phyloP scores from a whole-genome alignment of 345 rosid genomes.

The Adansonia digitata region DNA sequence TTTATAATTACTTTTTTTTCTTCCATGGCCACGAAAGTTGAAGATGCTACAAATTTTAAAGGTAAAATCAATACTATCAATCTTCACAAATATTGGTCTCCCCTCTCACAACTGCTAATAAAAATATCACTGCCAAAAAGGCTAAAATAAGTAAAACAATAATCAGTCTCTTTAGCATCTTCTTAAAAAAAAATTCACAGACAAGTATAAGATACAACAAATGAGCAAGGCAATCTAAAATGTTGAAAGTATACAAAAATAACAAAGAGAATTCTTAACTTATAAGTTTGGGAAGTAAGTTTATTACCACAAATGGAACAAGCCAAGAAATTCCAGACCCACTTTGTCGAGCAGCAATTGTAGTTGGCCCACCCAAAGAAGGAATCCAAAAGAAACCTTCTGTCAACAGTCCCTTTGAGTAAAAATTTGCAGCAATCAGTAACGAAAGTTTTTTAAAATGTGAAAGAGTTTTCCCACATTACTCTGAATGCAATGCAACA shows the following conservation, averaged over 20 bases:
- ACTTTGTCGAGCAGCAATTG: constrained; percentile 95
- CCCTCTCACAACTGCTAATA: background rate
- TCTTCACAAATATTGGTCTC: background rate
- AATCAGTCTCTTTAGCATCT: background rate
- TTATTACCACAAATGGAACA: constrained; percentile 86
- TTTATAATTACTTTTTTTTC: background rate
- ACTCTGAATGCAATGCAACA: constrained; percentile 5
- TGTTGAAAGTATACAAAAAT: background rate
- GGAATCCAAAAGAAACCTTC: constrained; percentile 99
- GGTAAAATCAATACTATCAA: background rate
- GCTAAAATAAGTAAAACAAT: background rate
- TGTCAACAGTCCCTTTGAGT: constrained; percentile 66
- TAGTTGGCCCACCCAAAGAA: constrained; percentile 90
- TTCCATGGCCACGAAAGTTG: background rate
- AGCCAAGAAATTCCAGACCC: constrained; percentile 98
- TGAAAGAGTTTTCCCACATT: background rate
- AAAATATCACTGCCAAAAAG: background rate
- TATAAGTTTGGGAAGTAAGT: constrained; percentile 6
- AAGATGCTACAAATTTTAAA: background rate
- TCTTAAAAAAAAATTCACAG: too few species aligned
- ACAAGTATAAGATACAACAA: background rate
- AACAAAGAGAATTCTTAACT: background rate
- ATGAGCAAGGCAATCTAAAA: background rate
- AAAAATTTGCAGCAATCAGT: constrained; percentile 20
- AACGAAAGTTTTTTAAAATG: background rate